Conservation (phyloP, 345 rosid genomes). For the Melastoma malabathricum region DNA sequence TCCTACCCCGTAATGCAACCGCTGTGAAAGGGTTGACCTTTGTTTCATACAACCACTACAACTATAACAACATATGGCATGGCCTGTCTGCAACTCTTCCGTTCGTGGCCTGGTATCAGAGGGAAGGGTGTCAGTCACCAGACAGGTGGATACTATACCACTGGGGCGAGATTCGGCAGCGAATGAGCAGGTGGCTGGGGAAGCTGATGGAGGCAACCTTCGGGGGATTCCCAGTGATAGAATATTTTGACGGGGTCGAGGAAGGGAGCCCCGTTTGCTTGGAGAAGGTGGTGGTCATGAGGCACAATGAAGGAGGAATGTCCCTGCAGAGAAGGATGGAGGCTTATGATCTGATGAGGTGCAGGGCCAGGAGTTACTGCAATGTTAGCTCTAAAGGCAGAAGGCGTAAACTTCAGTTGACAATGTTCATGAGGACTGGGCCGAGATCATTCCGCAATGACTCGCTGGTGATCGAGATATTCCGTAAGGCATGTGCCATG, state of each 20-base stretch:
- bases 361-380: constrained; percentile 41
- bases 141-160: constrained; percentile 56
- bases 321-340: constrained; percentile 50
- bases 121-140: constrained; percentile 31
- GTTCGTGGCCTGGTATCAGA: constrained; percentile 50
- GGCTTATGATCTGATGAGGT: constrained; percentile 44
- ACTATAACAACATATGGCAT: constrained; percentile 56
- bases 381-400: constrained; percentile 16
- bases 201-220: constrained; percentile 35
- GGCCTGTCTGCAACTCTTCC: constrained; percentile 43
- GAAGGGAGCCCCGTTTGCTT: constrained; percentile 39
- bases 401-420: constrained; percentile 30
- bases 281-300: constrained; percentile 63
- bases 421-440: constrained; percentile 58
- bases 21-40: constrained; percentile 44
- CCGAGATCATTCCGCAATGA: constrained; percentile 62
- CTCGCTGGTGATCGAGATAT: constrained; percentile 26
- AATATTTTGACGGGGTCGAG: constrained; percentile 16
- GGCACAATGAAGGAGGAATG: constrained; percentile 77
- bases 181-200: constrained; percentile 37
- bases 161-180: constrained; percentile 54
- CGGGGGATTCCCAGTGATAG: constrained; percentile 12
- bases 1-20: constrained; percentile 35
- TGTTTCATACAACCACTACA: constrained; percentile 53
- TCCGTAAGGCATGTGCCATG: constrained; percentile 36